Conservation (phyloP, 805 yeast genomes). For the Dipodascus geniculatus region DNA sequence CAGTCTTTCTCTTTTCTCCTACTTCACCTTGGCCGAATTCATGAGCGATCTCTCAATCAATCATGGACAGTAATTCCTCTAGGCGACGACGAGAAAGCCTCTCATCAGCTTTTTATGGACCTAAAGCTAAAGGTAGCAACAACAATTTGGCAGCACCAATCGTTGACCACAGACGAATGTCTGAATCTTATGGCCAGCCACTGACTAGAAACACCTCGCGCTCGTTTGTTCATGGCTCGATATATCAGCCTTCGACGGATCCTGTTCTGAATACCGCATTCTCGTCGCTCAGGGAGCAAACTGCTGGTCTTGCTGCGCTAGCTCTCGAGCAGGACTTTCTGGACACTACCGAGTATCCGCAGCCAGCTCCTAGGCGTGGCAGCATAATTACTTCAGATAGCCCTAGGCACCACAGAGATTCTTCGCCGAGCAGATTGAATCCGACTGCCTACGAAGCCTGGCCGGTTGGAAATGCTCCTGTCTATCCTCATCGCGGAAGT, state of each 20-base stretch:
- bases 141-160: not conserved
- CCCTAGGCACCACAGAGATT: not conserved
- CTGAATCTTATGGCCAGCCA: not conserved
- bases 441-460: not conserved
- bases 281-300: conserved; percentile 12
- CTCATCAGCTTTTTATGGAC: not conserved
- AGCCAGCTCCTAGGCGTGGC: not conserved
- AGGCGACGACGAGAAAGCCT: not conserved
- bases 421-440: not conserved
- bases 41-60: not conserved
- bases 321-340: conserved; percentile 14
- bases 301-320: conserved; percentile 14
- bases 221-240: not conserved
- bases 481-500: not conserved
- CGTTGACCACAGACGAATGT: not conserved
- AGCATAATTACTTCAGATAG: not conserved
- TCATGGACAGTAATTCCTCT: not conserved
- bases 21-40: not conserved
- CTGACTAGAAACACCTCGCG: not conserved
- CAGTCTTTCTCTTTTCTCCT: not conserved
- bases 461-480: not conserved
- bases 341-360: not conserved
- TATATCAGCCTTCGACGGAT: not conserved
- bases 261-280: not conserved
- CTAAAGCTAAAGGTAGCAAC: not conserved